phyloP scores from a whole-genome alignment of 176 grass and related monocot species.

The Rhipidocladum racemiflorum region DNA sequence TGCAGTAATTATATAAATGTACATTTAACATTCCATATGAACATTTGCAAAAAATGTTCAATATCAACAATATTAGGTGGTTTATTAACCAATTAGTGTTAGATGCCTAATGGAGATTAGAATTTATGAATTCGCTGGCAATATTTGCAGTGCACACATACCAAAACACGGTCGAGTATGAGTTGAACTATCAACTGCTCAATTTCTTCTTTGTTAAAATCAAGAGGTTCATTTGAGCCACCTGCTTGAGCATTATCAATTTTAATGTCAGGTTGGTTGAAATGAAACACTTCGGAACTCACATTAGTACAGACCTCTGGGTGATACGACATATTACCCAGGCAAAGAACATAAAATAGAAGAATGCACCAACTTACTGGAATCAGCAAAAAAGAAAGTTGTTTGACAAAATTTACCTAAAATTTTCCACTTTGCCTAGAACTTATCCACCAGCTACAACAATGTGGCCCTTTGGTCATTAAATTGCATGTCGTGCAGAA shows the following conservation, averaged over 20 bases:
- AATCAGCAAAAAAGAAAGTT: neutral
- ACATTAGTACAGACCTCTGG: neutral
- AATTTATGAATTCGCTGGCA: too few relatives aligned
- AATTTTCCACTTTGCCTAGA: constrained; percentile 64
- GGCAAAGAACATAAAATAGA: neutral
- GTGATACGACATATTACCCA: neutral
- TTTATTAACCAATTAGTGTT: too few relatives aligned
- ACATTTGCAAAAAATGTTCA: neutral
- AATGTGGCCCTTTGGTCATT: constrained; percentile 89
- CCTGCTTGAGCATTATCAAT: constrained; percentile 49
- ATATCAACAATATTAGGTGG: too few relatives aligned
- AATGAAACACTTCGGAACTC: neutral
- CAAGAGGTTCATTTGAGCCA: constrained; percentile 39
- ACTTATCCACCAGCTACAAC: constrained; percentile 78
- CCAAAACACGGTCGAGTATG: too few relatives aligned
- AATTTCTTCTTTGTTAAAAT: constrained; percentile 87
- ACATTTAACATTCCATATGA: neutral
- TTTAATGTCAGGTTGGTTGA: neutral
- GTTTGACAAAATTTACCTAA: constrained; percentile 41
- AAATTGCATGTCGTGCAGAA: constrained; percentile 46
- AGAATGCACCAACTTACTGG: too few relatives aligned
- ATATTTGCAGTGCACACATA: too few relatives aligned
- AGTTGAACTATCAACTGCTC: too few relatives aligned
- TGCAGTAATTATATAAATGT: neutral
- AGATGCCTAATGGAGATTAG: too few relatives aligned